Conservation (phyloP, 2,329 filamentous ascomycete species). For the Zopfia rhizophila region DNA sequence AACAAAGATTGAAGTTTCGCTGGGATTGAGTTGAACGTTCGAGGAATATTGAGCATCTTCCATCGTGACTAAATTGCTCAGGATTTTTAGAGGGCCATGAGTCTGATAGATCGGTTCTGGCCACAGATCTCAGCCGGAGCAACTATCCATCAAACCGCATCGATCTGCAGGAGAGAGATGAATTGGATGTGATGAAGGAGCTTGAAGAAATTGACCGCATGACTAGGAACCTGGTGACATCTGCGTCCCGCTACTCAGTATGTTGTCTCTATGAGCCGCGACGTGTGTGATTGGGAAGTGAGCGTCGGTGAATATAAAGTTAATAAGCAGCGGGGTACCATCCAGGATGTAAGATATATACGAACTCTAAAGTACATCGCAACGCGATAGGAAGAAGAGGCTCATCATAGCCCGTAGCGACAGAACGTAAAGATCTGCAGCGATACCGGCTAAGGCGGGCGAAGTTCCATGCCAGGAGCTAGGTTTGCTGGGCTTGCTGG, state of each 20-base stretch:
- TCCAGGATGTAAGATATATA: constrained; percentile 12
- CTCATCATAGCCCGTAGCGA: background rate
- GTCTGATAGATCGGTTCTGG: constrained; percentile 5
- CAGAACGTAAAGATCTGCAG: constrained; percentile 11
- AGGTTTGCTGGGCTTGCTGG: constrained; percentile 11
- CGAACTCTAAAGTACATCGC: background rate
- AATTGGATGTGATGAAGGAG: no score
- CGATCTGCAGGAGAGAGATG: constrained; percentile 4
- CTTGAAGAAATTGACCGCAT: no score
- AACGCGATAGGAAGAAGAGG: constrained; percentile 1
- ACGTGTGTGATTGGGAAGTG: no score
- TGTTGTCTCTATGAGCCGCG: no score
- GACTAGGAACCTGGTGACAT: no score
- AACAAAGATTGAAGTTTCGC: constrained; percentile 1
- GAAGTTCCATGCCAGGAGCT: constrained; percentile 26
- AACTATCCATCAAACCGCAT: background rate
- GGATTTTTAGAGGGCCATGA: constrained; percentile 1
- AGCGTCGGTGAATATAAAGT: no score
- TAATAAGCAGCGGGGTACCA: no score
- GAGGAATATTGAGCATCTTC: background rate
- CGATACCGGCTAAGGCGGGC: constrained; percentile 26
- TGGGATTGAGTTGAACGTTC: background rate
- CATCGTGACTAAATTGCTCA: constrained; percentile 5
- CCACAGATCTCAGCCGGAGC: constrained; percentile 13
- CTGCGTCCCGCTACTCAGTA: no score